These are phyloP conservation scores for Ocimum tenuiflorum DNA, from an alignment of 257 asterid genomes.

Conservation along the genomic window DNA sequence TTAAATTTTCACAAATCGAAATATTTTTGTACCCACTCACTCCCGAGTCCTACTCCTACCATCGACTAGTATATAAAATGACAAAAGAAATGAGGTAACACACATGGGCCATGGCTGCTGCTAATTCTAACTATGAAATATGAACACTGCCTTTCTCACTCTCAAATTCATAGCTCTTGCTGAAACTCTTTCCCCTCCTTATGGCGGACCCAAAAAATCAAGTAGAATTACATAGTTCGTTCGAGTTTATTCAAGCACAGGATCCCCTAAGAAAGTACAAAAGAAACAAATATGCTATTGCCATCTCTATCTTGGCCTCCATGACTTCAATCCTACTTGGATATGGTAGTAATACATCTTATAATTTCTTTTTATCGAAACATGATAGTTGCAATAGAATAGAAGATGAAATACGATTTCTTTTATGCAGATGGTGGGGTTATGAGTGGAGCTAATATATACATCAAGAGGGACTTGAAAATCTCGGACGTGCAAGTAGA, in stretches of 20 bases:
- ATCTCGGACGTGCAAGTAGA: conserved; percentile 30
- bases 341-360: conserved; percentile 19
- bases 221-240: background rate
- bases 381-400: background rate
- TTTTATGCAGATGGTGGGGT: conserved; percentile 27
- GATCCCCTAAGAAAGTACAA: conserved; percentile 5
- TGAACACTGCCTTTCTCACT: no score
- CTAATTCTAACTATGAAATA: background rate
- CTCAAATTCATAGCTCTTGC: no score
- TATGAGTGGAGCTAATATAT: conserved; percentile 36
- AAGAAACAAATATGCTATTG: conserved; percentile 34
- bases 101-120: background rate
- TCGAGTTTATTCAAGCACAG: no score
- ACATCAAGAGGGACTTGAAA: conserved; percentile 29
- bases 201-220: background rate
- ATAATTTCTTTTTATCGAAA: no score
- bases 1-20: no score
- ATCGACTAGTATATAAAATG: background rate
- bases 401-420: background rate
- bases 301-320: conserved; percentile 36
- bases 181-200: background rate
- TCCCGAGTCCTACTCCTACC: no score
- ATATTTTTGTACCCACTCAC: no score
- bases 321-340: conserved; percentile 32
- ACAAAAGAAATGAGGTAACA: no score